phyloP scores from a whole-genome alignment of 257 asterid species.

The Solanum bulbocastanum region DNA sequence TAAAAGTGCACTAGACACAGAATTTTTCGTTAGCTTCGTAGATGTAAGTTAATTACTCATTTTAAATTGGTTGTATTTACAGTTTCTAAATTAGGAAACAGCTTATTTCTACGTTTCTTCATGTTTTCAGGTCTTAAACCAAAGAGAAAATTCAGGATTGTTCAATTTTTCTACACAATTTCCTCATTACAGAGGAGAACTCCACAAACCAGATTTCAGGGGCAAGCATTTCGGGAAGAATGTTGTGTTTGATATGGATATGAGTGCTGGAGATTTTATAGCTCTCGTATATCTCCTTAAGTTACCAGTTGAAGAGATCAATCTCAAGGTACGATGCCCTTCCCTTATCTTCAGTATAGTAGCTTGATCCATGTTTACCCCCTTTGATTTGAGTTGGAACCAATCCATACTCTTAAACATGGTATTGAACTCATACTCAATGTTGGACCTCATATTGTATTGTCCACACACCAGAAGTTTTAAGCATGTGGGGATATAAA shows the following conservation, averaged over 20 bases:
- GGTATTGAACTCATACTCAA: background rate
- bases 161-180: slow-evolving; percentile 60
- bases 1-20: slow-evolving; percentile 35
- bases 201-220: slow-evolving; percentile 38
- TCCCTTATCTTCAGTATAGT: background rate
- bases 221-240: slow-evolving; percentile 44
- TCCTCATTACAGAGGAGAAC: slow-evolving; percentile 38
- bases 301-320: slow-evolving; percentile 48
- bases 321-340: slow-evolving; percentile 48
- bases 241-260: slow-evolving; percentile 83
- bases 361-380: background rate
- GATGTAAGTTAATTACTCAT: slow-evolving; percentile 32
- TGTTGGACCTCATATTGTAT: background rate
- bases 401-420: background rate
- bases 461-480: background rate
- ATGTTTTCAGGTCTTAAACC: slow-evolving; percentile 57
- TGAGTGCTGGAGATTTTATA: slow-evolving; percentile 90
- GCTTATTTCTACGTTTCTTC: background rate
- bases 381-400: background rate
- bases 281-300: slow-evolving; percentile 82
- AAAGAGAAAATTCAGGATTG: slow-evolving; percentile 35
- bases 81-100: background rate
- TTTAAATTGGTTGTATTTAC: background rate
- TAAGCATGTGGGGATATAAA: background rate
- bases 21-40: slow-evolving; percentile 49